A percentile compares a stretch with the other conserved stretches of the same genome.
Evolutionary conservation across 352 stramenopile species (phyloP).

Genomic region (Phytopythium ostracodes): DNA sequence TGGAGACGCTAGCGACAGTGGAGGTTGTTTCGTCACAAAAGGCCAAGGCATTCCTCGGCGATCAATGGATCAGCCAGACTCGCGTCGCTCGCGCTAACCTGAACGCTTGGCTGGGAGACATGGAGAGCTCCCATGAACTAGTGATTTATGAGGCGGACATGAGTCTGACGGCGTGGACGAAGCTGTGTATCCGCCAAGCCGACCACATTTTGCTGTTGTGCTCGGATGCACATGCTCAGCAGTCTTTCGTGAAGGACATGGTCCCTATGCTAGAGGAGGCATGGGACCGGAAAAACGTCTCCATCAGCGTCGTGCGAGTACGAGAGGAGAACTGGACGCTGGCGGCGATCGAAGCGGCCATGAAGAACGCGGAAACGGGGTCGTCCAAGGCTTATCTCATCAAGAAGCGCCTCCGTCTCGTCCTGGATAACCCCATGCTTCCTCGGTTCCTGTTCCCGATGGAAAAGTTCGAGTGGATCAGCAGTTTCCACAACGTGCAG

Average conservation of each 20-base stretch:
- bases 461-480: conserved; percentile 88
- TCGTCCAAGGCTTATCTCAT: conserved; percentile 46
- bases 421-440: conserved; percentile 53
- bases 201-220: conserved; percentile 82
- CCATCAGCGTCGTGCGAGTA: conserved; percentile 78
- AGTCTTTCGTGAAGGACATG: conserved; percentile 72
- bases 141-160: conserved; percentile 81
- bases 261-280: conserved; percentile 56
- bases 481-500: conserved; percentile 83
- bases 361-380: conserved; percentile 25
- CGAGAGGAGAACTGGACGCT: conserved; percentile 75
- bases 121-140: conserved; percentile 72
- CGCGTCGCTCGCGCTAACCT: conserved; percentile 64
- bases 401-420: conserved; percentile 55
- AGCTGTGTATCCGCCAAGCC: conserved; percentile 80
- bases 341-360: conserved; percentile 44
- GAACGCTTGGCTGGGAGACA: conserved; percentile 74
- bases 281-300: conserved; percentile 67
- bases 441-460: conserved; percentile 69
- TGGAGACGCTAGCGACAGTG: conserved; percentile 65
- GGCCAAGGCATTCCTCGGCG: conserved; percentile 51
- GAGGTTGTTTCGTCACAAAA: conserved; percentile 73
- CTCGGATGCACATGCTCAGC: conserved; percentile 62
- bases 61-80: conserved; percentile 70
- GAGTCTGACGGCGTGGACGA: conserved; percentile 72